Percentiles rank a stretch among this genome's conserved stretches.
Conservation (phyloP, 2,329 filamentous ascomycete species). For the Alternaria metachromatica region DNA sequence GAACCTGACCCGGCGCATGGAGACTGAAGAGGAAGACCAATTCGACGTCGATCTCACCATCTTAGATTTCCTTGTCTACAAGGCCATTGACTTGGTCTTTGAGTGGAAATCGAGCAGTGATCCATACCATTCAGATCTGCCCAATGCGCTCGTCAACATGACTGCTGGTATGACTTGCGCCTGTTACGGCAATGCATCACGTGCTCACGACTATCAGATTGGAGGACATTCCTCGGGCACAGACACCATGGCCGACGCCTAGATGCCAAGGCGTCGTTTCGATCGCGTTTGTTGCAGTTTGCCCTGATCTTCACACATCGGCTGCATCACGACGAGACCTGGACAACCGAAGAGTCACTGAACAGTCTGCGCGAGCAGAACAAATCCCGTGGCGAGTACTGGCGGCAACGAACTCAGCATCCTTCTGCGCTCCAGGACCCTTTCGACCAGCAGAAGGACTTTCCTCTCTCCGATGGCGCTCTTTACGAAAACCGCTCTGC, state of each 20-base stretch:
- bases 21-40: slow-evolving; percentile 45
- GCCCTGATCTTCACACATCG: slow-evolving; percentile 54
- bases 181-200: not conserved
- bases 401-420: slow-evolving; percentile 28
- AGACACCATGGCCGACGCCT: slow-evolving; percentile 47
- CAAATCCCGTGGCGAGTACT: slow-evolving; percentile 38
- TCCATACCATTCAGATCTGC: slow-evolving; percentile 41
- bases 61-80: slow-evolving; percentile 62
- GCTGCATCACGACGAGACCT: slow-evolving; percentile 47
- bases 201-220: slow-evolving; percentile 41
- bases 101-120: slow-evolving; percentile 40
- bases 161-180: slow-evolving; percentile 35
- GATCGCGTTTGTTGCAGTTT: slow-evolving; percentile 58
- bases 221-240: slow-evolving; percentile 52
- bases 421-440: slow-evolving; percentile 27
- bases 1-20: slow-evolving; percentile 43
- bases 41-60: slow-evolving; percentile 62
- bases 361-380: slow-evolving; percentile 47
- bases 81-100: slow-evolving; percentile 54
- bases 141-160: slow-evolving; percentile 42
- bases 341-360: slow-evolving; percentile 47
- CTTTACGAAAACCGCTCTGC: slow-evolving; percentile 36
- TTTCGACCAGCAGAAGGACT: slow-evolving; percentile 35
- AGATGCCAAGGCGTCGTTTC: slow-evolving; percentile 53
- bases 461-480: slow-evolving; percentile 36